Base-by-base conservation (phyloP, 768 basidiomycete species). In the Phylloporus arenicola region DNA sequence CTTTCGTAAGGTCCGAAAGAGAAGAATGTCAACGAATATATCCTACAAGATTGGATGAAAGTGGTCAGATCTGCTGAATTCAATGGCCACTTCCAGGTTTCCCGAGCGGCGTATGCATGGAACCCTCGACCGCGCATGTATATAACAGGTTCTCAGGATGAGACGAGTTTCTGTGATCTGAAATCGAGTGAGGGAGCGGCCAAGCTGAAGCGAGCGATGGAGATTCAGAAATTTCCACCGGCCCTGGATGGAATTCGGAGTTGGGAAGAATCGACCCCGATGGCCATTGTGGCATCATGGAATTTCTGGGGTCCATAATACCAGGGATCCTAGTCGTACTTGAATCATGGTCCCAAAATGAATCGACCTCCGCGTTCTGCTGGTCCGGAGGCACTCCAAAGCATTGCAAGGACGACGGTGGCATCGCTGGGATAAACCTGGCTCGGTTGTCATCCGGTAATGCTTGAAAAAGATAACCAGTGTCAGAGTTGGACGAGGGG, bases 311-410 rank as follows among this genome's bases (percentile, higher is more conserved):
- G 16, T 40, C 22, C 13, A 19, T 11, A 10, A 34, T 24, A 35
- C 27, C 29, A 38, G 50, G 38, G 22, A 30, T 29, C 37, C 29
- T 30, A 2, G 39, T 16, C 6, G 35, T 34, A 19, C 10, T 19
- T n/a, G 45, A 16, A 20, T 60, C 52, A 39, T 44, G 12, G 20
- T 33, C 16, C 50, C 43, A 41, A 37, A 45, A 30, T 17, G 50
- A 29, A 20, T 45, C 14, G 7, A 29, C 16, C 12, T 43, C 45
- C 42, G 25, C 24, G 9, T 25, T 29, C 39, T 48, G 63, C 40
- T 31, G 51, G 34, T 42, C 17, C 0, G 34, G 37, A 31, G 49
- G 37, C n/a, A 29, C 4, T 13, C 51, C 38, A 29, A 46, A 42
- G 20, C 25, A 14, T 45, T 30, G n/a, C 33, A 49, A 17, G 13